These are phyloP conservation scores for Phalaenopsis equestris DNA, from an alignment of 106 monocot species.

Conservation along the genomic window DNA sequence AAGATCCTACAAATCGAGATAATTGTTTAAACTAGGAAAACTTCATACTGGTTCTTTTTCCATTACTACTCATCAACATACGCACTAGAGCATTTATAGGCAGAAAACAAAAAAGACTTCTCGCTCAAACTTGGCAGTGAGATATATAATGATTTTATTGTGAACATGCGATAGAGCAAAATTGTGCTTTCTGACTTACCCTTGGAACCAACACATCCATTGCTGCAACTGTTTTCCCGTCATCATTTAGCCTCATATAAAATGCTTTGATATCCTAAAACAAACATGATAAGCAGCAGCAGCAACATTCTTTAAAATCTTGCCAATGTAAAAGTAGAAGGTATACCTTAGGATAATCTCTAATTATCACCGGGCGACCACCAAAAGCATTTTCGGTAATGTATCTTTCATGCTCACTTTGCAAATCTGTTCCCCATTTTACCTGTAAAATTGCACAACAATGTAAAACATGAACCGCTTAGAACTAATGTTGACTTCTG, in stretches of 20 bases:
- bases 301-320: not conserved
- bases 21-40: too few species aligned
- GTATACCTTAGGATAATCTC: conserved; percentile 89
- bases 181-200: conserved; percentile 17
- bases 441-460: conserved; percentile 42
- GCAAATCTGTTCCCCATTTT: conserved; percentile 92
- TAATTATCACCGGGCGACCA: conserved; percentile 85
- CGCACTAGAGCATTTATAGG: not conserved
- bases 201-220: conserved; percentile 94
- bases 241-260: conserved; percentile 97
- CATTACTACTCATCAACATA: not conserved
- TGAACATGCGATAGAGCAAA: not conserved
- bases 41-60: too few species aligned
- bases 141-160: not conserved
- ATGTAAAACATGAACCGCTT: conserved; percentile 2
- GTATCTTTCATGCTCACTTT: conserved; percentile 98
- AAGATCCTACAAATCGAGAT: too few species aligned
- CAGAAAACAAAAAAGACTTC: not conserved
- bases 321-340: not conserved
- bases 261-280: conserved; percentile 94
- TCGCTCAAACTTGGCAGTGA: not conserved
- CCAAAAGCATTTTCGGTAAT: conserved; percentile 82
- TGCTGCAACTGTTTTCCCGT: conserved; percentile 92
- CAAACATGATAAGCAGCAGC: not conserved
- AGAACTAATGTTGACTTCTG: not conserved